Evolutionary conservation across 257 asterid species (phyloP).

Genomic region (Solanum tarapatanum): DNA sequence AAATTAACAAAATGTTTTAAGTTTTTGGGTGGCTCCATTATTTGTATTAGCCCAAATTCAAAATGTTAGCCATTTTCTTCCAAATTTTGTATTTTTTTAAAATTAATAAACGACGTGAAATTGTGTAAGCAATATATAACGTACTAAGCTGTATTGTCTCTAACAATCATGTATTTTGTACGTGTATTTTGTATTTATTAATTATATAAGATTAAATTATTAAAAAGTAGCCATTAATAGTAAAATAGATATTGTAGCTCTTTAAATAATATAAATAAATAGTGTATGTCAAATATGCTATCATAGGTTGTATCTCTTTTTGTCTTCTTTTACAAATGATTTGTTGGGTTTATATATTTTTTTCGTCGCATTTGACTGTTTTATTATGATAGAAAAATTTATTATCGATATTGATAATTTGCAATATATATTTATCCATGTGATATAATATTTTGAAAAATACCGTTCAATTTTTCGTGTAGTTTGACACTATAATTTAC

Average conservation of each 20-base stretch:
- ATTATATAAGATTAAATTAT: background rate
- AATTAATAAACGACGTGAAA: background rate
- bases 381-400: too few species aligned
- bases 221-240: too few species aligned
- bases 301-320: background rate
- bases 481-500: background rate
- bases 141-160: background rate
- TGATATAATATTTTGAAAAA: background rate
- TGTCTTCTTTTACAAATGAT: background rate
- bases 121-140: background rate
- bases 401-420: too few species aligned
- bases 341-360: background rate
- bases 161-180: too few species aligned
- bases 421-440: background rate
- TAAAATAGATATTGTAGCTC: too few species aligned
- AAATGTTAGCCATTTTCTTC: background rate
- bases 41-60: background rate
- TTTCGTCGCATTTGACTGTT: background rate
- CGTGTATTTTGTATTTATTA: too few species aligned
- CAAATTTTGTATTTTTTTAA: background rate
- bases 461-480: background rate
- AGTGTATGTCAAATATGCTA: background rate
- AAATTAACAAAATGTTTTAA: background rate
- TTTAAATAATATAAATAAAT: too few species aligned
- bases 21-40: background rate